Base-by-base conservation (phyloP, 2,329 filamentous ascomycete genomes). In the Fusarium xylarioides region DNA sequence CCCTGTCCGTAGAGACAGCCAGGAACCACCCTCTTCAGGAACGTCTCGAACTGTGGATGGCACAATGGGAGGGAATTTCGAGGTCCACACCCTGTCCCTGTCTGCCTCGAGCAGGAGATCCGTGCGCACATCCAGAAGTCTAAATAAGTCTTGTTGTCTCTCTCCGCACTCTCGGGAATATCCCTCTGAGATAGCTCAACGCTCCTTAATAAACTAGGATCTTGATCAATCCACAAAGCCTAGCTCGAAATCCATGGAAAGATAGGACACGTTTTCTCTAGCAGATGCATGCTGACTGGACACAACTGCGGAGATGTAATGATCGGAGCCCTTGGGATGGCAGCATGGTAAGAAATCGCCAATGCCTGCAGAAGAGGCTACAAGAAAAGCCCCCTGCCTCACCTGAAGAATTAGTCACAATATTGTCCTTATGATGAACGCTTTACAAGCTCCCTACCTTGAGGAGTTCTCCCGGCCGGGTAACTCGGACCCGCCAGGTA, bases 11-110 rank as follows among this genome's bases (percentile, higher is more conserved):
- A 64, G 56, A 56, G 60, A 70, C 53, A 61, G 54, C 26, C 50
- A 68, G 53, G 58, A 66, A 46, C 65, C 66, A 62, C 68, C 71
- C 71, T 70, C 58, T 58, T 46, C 68, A 68, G 70, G 70, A 65
- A 73, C 64, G 64, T 59, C 59, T 67, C 54, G 52, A 56, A 43
- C 63, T 66, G 63, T 59, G 63, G 59, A 61, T 57, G 57, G 63
- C 46, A 63, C 55, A 63, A 59, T 57, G 63, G 44, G 57, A 40
- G 44, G 49, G 40, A 60, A 66, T 66, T 63, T 59, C 46, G 56
- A 63, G 35, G 53, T 66, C 42, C 53, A 67, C 40, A 60, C 49
- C 61, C 64, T 61, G 59, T 59, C 49, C 61, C 64, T 61, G 59
- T 59, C 52, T 56, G 58, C 50, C 59, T 54, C 54, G 32, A 43